Conservation (phyloP, 2,329 filamentous ascomycete genomes). For the Trichoderma koningii region DNA sequence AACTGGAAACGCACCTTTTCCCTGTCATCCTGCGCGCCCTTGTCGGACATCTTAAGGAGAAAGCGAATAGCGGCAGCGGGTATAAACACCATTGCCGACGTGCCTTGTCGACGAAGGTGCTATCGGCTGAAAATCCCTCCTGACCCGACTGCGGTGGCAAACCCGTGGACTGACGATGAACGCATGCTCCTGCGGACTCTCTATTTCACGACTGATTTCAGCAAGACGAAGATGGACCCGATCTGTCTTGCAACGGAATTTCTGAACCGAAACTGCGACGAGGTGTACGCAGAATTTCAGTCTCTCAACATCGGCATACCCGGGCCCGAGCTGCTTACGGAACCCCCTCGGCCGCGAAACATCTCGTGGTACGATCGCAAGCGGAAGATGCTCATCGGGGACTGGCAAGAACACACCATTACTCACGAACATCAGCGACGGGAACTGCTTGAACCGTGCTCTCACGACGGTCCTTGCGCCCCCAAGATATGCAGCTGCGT, state of each 20-base stretch:
- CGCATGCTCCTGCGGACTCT: conserved; percentile 51
- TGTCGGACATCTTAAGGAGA: conserved; percentile 40
- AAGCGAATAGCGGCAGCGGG: conserved; percentile 31
- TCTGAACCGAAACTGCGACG: conserved; percentile 55
- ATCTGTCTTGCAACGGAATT: conserved; percentile 55
- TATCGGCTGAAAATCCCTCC: conserved; percentile 34
- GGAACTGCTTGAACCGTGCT: conserved; percentile 64
- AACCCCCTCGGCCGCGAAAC: conserved; percentile 46
- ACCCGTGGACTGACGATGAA: conserved; percentile 54
- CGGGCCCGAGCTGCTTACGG: conserved; percentile 32
- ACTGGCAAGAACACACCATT: conserved; percentile 58
- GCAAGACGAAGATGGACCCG: conserved; percentile 44
- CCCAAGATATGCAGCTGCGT: conserved; percentile 64
- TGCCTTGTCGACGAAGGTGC: conserved; percentile 48
- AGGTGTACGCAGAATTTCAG: conserved; percentile 46
- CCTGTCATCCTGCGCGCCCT: conserved; percentile 41
- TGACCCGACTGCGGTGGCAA: conserved; percentile 33
- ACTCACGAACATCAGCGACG: conserved; percentile 59
- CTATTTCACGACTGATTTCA: conserved; percentile 46
- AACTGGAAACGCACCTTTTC: conserved; percentile 57
- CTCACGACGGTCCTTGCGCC: conserved; percentile 68
- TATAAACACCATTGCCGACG: conserved; percentile 23
- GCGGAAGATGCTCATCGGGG: conserved; percentile 55
- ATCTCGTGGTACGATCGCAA: conserved; percentile 59
- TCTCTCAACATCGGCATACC: conserved; percentile 35